These are phyloP conservation scores for Arthroderma uncinatum DNA, from an alignment of 2,329 filamentous ascomycete genomes.

Conservation along the genomic window DNA sequence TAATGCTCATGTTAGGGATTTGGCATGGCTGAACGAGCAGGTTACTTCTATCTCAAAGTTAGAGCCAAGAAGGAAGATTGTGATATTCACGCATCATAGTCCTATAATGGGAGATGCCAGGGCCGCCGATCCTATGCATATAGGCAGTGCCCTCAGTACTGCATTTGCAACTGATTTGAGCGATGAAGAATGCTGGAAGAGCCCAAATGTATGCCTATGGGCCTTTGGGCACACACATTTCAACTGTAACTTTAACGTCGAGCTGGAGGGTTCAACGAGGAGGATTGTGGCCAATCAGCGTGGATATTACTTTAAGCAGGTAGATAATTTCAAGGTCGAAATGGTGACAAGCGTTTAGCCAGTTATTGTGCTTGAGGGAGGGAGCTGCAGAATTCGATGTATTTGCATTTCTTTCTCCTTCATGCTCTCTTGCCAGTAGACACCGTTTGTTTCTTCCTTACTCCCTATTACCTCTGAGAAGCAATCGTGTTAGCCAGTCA, in stretches of 20 bases:
- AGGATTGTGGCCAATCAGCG: slow-evolving; percentile 31
- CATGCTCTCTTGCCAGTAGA: no score
- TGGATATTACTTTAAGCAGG: slow-evolving; percentile 25
- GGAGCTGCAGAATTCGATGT: neutral
- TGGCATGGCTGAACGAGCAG: slow-evolving; percentile 32
- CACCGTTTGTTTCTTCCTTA: no score
- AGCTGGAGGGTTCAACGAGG: slow-evolving; percentile 15
- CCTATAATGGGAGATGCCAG: slow-evolving; percentile 20
- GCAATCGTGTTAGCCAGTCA: no score
- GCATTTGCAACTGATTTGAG: slow-evolving; percentile 37
- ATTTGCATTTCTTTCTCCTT: neutral
- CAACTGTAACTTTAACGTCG: slow-evolving; percentile 30
- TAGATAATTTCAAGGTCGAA: slow-evolving; percentile 25
- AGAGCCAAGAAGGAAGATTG: slow-evolving; percentile 27
- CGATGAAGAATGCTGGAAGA: slow-evolving; percentile 30
- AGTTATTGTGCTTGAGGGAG: neutral
- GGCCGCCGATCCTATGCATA: slow-evolving; percentile 25
- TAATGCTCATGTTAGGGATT: slow-evolving; percentile 24
- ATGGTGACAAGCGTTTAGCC: slow-evolving; percentile 16
- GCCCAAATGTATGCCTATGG: slow-evolving; percentile 32
- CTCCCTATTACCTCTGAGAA: no score
- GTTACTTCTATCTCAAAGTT: slow-evolving; percentile 21
- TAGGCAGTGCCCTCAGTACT: slow-evolving; percentile 23
- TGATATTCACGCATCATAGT: slow-evolving; percentile 33
- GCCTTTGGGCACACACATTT: slow-evolving; percentile 42